phyloP scores from a whole-genome alignment of 2,329 filamentous ascomycete genomes.

The Verticillium albo-atrum region DNA sequence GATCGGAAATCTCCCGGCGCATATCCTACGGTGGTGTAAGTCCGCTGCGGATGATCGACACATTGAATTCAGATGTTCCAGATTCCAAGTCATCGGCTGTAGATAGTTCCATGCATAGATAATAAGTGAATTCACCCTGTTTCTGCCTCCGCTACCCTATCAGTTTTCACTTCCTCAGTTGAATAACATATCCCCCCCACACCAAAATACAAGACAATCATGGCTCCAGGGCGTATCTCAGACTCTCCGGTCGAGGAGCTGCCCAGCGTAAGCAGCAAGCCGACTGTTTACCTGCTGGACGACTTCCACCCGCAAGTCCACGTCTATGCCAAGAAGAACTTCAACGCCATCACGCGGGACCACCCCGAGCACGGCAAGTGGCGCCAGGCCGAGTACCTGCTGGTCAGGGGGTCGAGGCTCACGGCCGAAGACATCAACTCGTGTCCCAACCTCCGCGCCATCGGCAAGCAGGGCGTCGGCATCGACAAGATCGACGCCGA shows the following conservation, averaged over 20 bases:
- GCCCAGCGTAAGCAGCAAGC: slow-evolving; percentile 17
- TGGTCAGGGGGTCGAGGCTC: slow-evolving; percentile 31
- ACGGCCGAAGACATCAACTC: slow-evolving; percentile 31
- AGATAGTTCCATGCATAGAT: too few species aligned
- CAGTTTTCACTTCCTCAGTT: too few species aligned
- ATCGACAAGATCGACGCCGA: slow-evolving; percentile 39
- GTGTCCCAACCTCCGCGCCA: slow-evolving; percentile 30
- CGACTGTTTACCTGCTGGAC: slow-evolving; percentile 35
- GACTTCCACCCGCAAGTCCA: slow-evolving; percentile 30
- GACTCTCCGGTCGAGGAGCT: slow-evolving; percentile 1
- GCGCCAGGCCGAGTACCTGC: slow-evolving; percentile 31
- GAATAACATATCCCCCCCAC: too few species aligned
- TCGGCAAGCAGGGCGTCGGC: slow-evolving; percentile 43
- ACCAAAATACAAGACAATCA: neutral
- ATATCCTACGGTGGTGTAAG: too few species aligned
- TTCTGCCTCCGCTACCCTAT: too few species aligned
- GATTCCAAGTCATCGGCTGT: too few species aligned
- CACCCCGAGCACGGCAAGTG: slow-evolving; percentile 30
- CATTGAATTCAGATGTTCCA: too few species aligned
- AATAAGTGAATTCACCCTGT: too few species aligned
- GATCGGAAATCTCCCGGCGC: too few species aligned
- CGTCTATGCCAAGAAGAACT: slow-evolving; percentile 27
- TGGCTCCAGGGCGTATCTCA: slow-evolving; percentile 4
- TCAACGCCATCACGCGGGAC: slow-evolving; percentile 30
- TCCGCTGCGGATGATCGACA: too few species aligned